Evolutionary conservation across 805 yeast genomes (phyloP), one percentile per base, ranked within the genome.

Genomic region (Saccharomycopsis babjevae): DNA sequence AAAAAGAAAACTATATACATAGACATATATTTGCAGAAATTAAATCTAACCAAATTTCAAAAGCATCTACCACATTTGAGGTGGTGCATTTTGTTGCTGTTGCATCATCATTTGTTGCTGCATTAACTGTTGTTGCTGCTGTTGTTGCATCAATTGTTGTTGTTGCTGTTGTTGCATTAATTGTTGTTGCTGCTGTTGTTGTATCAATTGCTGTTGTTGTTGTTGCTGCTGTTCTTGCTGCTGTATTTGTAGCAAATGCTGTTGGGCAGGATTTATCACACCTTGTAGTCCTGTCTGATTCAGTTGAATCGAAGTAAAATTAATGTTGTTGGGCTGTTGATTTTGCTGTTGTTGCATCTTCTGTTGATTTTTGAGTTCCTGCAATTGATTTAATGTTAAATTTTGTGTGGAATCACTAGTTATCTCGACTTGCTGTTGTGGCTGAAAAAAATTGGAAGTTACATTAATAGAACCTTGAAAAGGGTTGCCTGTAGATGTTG

Each of bases 371-470:
- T 50, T 42, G 10, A 60, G 30, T 46, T 60, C 63, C 20, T 43
- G 55, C 6, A 58, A 52, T 40, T 59, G 63, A 30, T 59, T 59
- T 6, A 59, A 52, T 16, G 59, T 50, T 18, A 59, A 30, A 62
- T 69, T 69, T 67, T 67, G 67, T 28, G 61, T 50, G 18, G n/a
- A 13, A 6, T 8, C 42, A 15, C 46, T n/a, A 38, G 36, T 25
- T 28, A 36, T 28, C 10, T 50, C 52, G 22, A 20, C 50, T 54
- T 38, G 30, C 22, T 57, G 60, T 50, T 50, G 62, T 42, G 32
- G 57, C 16, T 52, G 60, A n/a, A 39, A 50, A 10, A 54, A 46
- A 34, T 50, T 42, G 36, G 50, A 8, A 20, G 36, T 50, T 42
- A 28, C 40, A 34, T 40, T 30, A 36, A 50, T 32, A 16, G 56